Evolutionary conservation across 2,329 filamentous ascomycete species (phyloP), one percentile per base, ranked within the genome.

Genomic region (Pseudogymnoascus sp.): DNA sequence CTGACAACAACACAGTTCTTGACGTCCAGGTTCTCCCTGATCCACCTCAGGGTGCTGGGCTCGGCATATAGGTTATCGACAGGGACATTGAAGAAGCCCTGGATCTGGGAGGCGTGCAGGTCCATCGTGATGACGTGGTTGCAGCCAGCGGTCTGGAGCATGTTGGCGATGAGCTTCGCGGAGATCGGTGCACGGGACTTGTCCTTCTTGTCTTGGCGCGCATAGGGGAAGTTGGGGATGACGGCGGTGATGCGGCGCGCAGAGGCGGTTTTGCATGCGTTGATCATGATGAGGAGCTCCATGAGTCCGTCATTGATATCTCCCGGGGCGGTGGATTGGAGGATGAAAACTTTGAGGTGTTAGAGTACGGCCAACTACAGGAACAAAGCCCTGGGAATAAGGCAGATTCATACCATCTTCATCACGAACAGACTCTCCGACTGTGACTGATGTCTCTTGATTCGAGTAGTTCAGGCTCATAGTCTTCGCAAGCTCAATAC

Each of bases 301-400:
- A 99, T 97, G 65, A 99, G 84, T 60, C 92, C 92, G 75, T 97
- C 93, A 77, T 99, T 99, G 79, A 97, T 95, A 74, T 97, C 92
- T 74, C 93, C 92, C 1, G 93, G 93, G 42, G 90, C 88, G 59
- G 94, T 96, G 23, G 93, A 96, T 78, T 97, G 93, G 65, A 97
- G 82, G 71, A 97, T 96, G 79, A 97, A 97, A 73, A 97, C 92
- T 86, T 33, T 38, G 61, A n/a, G 16, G 14, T 60, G 35, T 53
- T 59, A 16, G 35, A n/a, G 8, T 14, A n/a, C 5, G 5, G 47
- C 10, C 53, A 7, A 47, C 62, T 62, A 33, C 38, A 14, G 31
- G 25, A 74, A 70, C 65, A 59, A 65, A 47, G 35, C 28, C 50
- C 1, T 14, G 18, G 59, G n/a, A 47, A 42, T 47, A 60, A 42